A percentile compares a stretch with the other conserved stretches of the same genome.
Evolutionary conservation across 306 rosid species (phyloP).

Genomic region (Mimosa pudica): DNA sequence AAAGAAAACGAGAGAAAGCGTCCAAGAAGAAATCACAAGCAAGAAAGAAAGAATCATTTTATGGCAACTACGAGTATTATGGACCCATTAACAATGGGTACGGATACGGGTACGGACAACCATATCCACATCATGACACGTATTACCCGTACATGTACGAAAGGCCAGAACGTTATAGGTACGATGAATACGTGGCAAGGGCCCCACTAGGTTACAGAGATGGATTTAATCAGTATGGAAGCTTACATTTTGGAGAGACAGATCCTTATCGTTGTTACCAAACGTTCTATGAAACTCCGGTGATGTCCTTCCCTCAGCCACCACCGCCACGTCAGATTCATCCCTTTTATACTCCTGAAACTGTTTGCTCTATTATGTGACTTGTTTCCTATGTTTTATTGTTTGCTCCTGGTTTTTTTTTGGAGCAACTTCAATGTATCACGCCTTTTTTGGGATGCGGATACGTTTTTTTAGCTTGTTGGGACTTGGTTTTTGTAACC

Average conservation of each 20-base stretch:
- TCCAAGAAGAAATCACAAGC: slow-evolving; percentile 7
- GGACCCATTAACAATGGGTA: neutral
- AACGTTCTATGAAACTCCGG: slow-evolving; percentile 12
- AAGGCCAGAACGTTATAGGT: neutral
- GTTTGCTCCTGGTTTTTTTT: too few species aligned
- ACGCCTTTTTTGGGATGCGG: neutral
- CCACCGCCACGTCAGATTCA: slow-evolving; percentile 9
- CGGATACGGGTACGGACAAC: neutral
- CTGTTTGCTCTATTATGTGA: slow-evolving; percentile 17
- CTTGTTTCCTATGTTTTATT: too few species aligned
- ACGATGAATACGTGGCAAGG: neutral
- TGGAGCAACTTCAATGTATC: neutral
- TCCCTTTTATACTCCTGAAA: slow-evolving; percentile 24
- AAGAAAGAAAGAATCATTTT: neutral
- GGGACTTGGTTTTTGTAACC: neutral
- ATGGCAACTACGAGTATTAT: neutral
- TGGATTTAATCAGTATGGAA: neutral
- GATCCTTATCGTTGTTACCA: slow-evolving; percentile 22
- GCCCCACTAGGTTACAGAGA: neutral
- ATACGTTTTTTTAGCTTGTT: neutral
- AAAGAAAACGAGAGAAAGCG: slow-evolving; percentile 16
- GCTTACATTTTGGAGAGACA: neutral
- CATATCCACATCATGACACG: neutral
- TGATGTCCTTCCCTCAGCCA: neutral
- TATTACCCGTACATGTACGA: slow-evolving; percentile 5